These are phyloP conservation scores for Candida montana DNA, from an alignment of 805 yeast species.

Conservation along the genomic window DNA sequence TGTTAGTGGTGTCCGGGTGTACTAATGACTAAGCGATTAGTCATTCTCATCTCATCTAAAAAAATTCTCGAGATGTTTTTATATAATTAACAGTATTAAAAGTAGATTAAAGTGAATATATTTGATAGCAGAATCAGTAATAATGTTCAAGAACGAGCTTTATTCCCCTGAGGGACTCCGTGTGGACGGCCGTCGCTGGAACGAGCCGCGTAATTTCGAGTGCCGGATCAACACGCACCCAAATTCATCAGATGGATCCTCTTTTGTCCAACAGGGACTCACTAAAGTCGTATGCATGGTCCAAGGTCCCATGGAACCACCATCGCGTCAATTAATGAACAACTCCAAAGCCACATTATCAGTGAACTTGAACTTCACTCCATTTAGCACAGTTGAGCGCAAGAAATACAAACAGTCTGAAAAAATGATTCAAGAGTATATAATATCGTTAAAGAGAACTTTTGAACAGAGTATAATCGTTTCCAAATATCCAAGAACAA, in stretches of 20 bases:
- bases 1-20: conserved; percentile 3
- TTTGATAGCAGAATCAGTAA: no score
- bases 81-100: no score
- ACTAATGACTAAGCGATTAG: no score
- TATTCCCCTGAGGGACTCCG: conserved; percentile 95
- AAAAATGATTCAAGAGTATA: conserved; percentile 61
- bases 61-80: no score
- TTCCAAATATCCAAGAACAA: conserved; percentile 76
- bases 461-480: conserved; percentile 69
- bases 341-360: conserved; percentile 51
- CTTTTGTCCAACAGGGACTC: conserved; percentile 88
- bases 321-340: conserved; percentile 44
- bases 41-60: no score
- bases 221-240: conserved; percentile 88
- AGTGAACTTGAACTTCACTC: conserved; percentile 66
- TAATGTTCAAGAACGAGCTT: conserved; percentile 67
- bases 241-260: conserved; percentile 83
- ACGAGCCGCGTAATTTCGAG: conserved; percentile 78
- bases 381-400: conserved; percentile 75
- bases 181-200: conserved; percentile 92
- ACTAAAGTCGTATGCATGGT: conserved; percentile 82
- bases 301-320: conserved; percentile 87
- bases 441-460: conserved; percentile 61
- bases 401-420: conserved; percentile 67
- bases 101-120: no score